Evolutionary conservation across 1,284 basidiomycete species (phyloP).

Genomic region (Macrocybe sp.): DNA sequence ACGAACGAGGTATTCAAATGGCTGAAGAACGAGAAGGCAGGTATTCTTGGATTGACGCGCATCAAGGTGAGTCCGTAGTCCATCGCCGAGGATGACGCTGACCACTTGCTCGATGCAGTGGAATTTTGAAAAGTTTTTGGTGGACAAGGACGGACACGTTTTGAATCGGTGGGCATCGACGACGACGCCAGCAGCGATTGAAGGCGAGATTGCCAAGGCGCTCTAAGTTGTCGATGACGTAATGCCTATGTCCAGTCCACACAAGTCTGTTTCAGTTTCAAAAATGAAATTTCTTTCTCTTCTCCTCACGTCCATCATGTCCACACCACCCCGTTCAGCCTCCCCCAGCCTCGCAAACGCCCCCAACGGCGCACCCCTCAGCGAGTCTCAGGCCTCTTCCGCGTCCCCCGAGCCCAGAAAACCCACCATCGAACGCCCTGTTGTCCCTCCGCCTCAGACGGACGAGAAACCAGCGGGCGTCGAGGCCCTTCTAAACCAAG

Average conservation of each 20-base stretch:
- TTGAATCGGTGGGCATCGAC: conserved; percentile 77
- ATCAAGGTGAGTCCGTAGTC: conserved; percentile 57
- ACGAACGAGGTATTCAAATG: conserved; percentile 82
- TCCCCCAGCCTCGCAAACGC: conserved; percentile 11
- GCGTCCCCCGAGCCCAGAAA: no score
- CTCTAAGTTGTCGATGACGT: conserved; percentile 25
- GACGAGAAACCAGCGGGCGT: no score
- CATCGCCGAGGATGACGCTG: background rate
- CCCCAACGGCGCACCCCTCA: conserved; percentile 11
- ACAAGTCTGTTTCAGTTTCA: background rate
- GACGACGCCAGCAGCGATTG: conserved; percentile 69
- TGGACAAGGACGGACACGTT: conserved; percentile 70
- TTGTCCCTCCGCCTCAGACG: no score
- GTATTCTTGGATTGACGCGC: conserved; percentile 66
- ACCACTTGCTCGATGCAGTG: conserved; percentile 38
- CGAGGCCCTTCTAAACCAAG: no score
- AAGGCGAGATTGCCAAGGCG: conserved; percentile 60
- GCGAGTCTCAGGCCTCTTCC: no score
- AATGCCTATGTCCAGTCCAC: background rate
- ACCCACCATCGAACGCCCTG: no score
- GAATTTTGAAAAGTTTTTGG: conserved; percentile 78
- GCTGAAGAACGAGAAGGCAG: conserved; percentile 78
- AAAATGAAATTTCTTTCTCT: conserved; percentile 2
- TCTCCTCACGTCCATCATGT: background rate
- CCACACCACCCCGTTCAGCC: background rate